A percentile compares a stretch with the other conserved stretches of the same genome.
These are phyloP conservation scores for Epichloe gansuensis DNA, from an alignment of 2,329 filamentous ascomycete genomes.

Conservation along the genomic window DNA sequence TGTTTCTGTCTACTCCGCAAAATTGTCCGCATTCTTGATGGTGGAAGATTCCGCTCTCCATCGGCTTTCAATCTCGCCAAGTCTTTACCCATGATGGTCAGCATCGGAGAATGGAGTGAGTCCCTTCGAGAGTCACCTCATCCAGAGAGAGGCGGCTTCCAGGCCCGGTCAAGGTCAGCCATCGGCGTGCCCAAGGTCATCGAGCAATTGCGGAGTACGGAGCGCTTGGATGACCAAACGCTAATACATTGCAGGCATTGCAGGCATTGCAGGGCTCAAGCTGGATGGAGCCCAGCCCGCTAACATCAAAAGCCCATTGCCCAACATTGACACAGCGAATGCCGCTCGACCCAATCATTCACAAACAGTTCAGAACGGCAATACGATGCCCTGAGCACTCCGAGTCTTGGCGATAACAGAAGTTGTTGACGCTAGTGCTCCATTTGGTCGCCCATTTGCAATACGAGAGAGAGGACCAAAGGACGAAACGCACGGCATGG, in stretches of 20 bases:
- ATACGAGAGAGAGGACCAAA: too few species aligned
- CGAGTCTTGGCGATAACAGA: neutral
- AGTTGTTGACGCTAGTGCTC: neutral
- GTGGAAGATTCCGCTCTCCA: slow-evolving; percentile 1
- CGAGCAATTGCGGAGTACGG: neutral
- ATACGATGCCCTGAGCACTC: neutral
- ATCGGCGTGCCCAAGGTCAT: neutral
- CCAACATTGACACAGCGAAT: neutral
- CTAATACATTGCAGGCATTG: neutral
- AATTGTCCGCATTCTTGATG: neutral
- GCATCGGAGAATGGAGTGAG: too few species aligned
- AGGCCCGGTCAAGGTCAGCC: too few species aligned
- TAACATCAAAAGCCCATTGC: neutral
- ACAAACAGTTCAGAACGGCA: neutral
- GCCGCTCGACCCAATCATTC: neutral
- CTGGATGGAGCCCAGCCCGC: too few species aligned
- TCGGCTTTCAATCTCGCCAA: neutral
- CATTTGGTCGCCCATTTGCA: too few species aligned
- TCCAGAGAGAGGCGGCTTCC: neutral
- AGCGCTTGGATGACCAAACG: neutral
- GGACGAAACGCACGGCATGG: neutral
- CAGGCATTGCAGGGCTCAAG: neutral
- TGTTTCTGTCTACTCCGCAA: neutral
- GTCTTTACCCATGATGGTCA: neutral
- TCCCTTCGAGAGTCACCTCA: neutral